Evolutionary conservation across 2,329 filamentous ascomycete species (phyloP).

Genomic region (Cercospora brassicicola): DNA sequence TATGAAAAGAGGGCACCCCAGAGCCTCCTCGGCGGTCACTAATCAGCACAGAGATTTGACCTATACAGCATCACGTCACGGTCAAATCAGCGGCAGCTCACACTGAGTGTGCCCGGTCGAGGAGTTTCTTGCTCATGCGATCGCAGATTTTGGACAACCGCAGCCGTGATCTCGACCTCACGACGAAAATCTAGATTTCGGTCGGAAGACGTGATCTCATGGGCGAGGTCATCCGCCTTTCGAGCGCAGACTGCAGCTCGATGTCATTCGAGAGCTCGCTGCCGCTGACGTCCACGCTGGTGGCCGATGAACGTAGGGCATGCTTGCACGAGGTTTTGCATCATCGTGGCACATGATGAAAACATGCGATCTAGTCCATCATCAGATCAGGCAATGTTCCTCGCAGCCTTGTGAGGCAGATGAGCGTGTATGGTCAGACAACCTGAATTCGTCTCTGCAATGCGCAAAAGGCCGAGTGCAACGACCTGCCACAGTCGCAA

Average conservation of each 20-base stretch:
- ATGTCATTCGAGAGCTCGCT: background rate
- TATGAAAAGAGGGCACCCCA: background rate
- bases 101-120: background rate
- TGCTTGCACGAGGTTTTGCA: background rate
- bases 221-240: background rate
- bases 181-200: background rate
- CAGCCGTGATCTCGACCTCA: background rate
- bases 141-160: background rate
- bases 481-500: background rate
- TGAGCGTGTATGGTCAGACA: background rate
- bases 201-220: background rate
- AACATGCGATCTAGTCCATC: background rate
- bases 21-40: background rate
- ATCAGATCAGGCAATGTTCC: background rate
- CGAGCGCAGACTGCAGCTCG: background rate
- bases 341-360: background rate
- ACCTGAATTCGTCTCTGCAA: background rate
- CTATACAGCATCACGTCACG: background rate
- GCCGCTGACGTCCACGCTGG: background rate
- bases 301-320: background rate
- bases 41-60: background rate
- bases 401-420: background rate
- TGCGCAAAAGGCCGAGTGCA: background rate
- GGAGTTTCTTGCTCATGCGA: background rate
- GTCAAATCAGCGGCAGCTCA: background rate